Evolutionary conservation across 371 early-diverging fungal genomes (phyloP), one percentile per base, ranked within the genome.

Genomic region (Mortierella sp.): DNA sequence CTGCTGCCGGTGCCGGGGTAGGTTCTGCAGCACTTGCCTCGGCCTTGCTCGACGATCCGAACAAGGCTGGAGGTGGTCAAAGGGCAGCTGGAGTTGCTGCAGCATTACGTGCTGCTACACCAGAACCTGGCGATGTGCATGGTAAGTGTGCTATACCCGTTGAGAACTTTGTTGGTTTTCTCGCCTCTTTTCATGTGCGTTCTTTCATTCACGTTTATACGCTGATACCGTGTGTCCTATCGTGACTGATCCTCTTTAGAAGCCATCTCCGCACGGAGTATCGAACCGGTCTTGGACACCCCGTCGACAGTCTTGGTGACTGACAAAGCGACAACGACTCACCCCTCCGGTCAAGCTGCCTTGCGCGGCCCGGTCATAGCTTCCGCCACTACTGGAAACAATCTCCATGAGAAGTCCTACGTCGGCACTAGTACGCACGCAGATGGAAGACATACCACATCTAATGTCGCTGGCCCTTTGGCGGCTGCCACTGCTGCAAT

Each of bases 311-410:
- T 56, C 14, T 32, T 47, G 27, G 50, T 63, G 4, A 53, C 54
- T 5, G 64, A 70, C 24, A 70, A 70, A 30, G 58, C 59, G 4
- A 70, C 63, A 0, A 48, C 50, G 14, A 70, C 64, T 19, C 51
- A 46, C n/a, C 21, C 44, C n/a, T n/a, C n/a, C n/a, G n/a, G n/a
- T n/a, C n/a, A n/a, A n/a, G n/a, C n/a, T n/a, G n/a, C n/a, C n/a
- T n/a, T n/a, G n/a, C n/a, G n/a, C n/a, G n/a, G n/a, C n/a, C n/a
- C n/a, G n/a, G n/a, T n/a, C n/a, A n/a, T n/a, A n/a, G n/a, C n/a
- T n/a, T n/a, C n/a, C n/a, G n/a, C n/a, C n/a, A n/a, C n/a, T n/a
- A n/a, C n/a, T n/a, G n/a, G n/a, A n/a, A n/a, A n/a, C n/a, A n/a
- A n/a, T n/a, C n/a, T n/a, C n/a, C n/a, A n/a, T n/a, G n/a, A n/a